phyloP scores from a whole-genome alignment of 2,329 filamentous ascomycete genomes.

The Neurospora sp. region DNA sequence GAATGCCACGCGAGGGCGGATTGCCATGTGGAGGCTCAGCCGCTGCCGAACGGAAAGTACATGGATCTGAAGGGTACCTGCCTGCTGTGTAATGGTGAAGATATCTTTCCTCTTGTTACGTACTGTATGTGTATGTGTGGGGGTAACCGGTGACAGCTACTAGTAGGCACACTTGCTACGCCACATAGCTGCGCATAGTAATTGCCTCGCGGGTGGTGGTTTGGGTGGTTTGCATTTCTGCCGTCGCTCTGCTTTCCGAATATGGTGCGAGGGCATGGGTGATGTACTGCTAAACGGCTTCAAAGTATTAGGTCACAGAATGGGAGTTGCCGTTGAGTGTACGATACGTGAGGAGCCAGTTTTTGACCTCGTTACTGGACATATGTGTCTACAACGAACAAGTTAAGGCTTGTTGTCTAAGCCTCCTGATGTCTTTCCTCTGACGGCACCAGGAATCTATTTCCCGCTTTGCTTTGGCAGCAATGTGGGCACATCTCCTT shows the following conservation, averaged over 20 bases:
- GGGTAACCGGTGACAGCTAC: not conserved
- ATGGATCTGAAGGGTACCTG: not conserved
- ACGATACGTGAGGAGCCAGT: not conserved
- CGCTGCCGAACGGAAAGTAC: not conserved
- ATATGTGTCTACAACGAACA: not conserved
- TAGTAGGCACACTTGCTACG: not conserved
- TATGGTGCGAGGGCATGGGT: not conserved
- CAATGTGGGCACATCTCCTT: not conserved
- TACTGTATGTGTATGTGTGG: not conserved
- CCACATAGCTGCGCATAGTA: not conserved
- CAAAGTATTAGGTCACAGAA: not conserved
- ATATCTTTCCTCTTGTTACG: not conserved
- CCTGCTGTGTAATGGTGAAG: not conserved
- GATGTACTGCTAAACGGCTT: not conserved
- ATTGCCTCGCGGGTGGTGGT: not conserved
- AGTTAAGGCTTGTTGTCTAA: not conserved
- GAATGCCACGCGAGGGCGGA: not conserved
- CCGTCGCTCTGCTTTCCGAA: not conserved
- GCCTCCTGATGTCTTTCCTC: not conserved
- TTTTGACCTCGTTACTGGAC: not conserved
- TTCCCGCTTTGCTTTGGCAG: not conserved
- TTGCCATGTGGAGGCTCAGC: not conserved
- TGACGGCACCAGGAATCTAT: not conserved
- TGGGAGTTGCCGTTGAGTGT: not conserved
- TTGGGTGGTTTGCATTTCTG: not conserved